Conservation (phyloP, 2,329 filamentous ascomycete species). For the Diaporthe amygdali region DNA sequence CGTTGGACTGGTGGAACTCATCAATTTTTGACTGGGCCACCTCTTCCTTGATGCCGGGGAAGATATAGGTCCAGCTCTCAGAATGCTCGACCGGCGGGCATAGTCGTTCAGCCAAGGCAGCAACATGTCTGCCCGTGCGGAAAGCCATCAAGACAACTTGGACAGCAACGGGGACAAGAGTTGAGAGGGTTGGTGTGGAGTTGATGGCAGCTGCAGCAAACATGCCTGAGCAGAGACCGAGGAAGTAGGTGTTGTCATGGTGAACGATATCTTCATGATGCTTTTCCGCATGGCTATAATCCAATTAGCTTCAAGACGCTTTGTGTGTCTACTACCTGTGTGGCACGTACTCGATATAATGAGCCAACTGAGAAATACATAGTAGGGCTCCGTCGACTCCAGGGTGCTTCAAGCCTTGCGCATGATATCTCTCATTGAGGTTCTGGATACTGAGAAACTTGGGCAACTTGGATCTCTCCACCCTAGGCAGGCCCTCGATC, state of each 20-base stretch:
- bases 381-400: constrained; percentile 70
- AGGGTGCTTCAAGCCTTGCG: constrained; percentile 60
- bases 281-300: constrained; percentile 54
- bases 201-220: constrained; percentile 73
- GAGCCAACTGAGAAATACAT: constrained; percentile 68
- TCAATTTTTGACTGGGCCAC: constrained; percentile 55
- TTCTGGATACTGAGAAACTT: constrained; percentile 67
- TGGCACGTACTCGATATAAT: constrained; percentile 70
- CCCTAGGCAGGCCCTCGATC: constrained; percentile 59
- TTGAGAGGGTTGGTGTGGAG: constrained; percentile 64
- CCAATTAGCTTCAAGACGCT: not conserved
- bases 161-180: constrained; percentile 66
- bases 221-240: constrained; percentile 72
- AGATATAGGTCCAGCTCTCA: constrained; percentile 71
- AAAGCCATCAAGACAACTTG: constrained; percentile 71
- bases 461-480: constrained; percentile 64
- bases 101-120: constrained; percentile 52
- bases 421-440: constrained; percentile 68
- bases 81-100: constrained; percentile 46
- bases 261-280: constrained; percentile 58
- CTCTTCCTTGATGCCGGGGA: constrained; percentile 60
- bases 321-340: not conserved
- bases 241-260: constrained; percentile 56
- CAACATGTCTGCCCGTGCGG: constrained; percentile 64
- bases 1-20: constrained; percentile 63